Conservation (phyloP, 306 rosid genomes). For the Cicer bijugum region DNA sequence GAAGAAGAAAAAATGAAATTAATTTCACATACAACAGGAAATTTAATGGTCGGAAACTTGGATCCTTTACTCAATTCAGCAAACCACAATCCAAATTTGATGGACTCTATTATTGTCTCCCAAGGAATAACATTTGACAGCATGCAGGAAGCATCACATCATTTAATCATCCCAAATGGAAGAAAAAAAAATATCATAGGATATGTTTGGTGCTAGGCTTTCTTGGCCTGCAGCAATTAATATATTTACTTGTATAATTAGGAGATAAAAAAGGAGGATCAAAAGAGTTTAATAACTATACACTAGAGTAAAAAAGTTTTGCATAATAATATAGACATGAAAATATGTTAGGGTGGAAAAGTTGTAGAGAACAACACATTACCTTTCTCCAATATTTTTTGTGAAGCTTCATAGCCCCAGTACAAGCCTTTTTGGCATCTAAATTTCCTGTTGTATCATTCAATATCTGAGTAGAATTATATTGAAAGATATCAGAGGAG, state of each 20-base stretch:
- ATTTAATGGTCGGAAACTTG: conserved; percentile 35
- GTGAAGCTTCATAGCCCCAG: conserved; percentile 97
- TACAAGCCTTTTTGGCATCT: conserved; percentile 96
- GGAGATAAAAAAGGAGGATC: not conserved
- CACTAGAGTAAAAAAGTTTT: too few species aligned
- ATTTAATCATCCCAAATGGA: conserved; percentile 31
- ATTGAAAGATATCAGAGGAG: conserved; percentile 11
- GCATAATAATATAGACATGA: not conserved
- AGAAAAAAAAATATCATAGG: conserved; percentile 15
- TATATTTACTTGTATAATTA: conserved; percentile 32
- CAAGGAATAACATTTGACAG: conserved; percentile 31
- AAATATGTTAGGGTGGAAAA: not conserved
- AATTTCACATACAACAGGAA: conserved; percentile 53
- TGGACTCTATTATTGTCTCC: conserved; percentile 41
- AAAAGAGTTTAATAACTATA: not conserved
- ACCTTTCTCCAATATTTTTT: conserved; percentile 93
- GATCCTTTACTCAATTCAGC: conserved; percentile 39
- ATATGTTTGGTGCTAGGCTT: conserved; percentile 52
- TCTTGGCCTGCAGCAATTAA: conserved; percentile 73
- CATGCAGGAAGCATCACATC: conserved; percentile 38
- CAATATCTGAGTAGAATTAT: conserved; percentile 67
- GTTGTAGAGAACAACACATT: conserved; percentile 30
- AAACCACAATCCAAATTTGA: conserved; percentile 37
- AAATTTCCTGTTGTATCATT: conserved; percentile 90
- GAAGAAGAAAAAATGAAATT: conserved; percentile 40